Evolutionary conservation across 257 asterid species (phyloP), one percentile per base, ranked within the genome.

Genomic region (Galeopsis tetrahit): DNA sequence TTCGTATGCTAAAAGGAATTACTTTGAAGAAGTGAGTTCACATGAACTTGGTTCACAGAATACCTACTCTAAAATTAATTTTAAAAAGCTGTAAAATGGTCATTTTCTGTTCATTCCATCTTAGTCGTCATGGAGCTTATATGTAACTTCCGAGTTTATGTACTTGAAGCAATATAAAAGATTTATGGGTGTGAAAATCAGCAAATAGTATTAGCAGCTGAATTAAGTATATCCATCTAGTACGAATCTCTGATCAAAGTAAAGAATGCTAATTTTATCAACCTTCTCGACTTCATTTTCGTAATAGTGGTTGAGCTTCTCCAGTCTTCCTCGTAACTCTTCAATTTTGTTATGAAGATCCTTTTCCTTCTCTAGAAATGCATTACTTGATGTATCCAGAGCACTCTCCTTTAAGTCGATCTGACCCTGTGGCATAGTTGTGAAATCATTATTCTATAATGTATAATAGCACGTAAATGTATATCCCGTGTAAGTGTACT

Each of bases 321-420:
- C 89, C 65, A 92, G 44, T 79, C 87, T 83, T 59, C 42, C 77
- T 73, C 87, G 94, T 10, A 90, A 74, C 82, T 87, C 96, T 71
- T 86, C 87, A 46, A 95, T 87, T 81, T 89, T 84, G 69, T 56
- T 69, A 32, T 70, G 90, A 78, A 92, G 95, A 68, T 86, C 91
- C 60, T 78, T 85, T 83, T 92, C 99, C 84, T 82, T 89, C 83
- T 87, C 95, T 48, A 85, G 66, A 83, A 86, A 95, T 46, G 89
- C 73, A 62, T 78, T 84, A 56, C 84, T 81, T 33, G 96, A 88
- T 38, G 75, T 69, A 68, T 92, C 96, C 57, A 95, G 89, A 58
- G 90, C 85, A 59, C 73, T 77, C 79, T 90, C 98, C 81, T 85
- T 95, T 73, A 58, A 58, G 78, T 84, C 83, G 85, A 90, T 82